Percentiles rank a stretch among this genome's conserved stretches.
Conservation (phyloP, 176 grass and related monocot species). For the Secale cereale region DNA sequence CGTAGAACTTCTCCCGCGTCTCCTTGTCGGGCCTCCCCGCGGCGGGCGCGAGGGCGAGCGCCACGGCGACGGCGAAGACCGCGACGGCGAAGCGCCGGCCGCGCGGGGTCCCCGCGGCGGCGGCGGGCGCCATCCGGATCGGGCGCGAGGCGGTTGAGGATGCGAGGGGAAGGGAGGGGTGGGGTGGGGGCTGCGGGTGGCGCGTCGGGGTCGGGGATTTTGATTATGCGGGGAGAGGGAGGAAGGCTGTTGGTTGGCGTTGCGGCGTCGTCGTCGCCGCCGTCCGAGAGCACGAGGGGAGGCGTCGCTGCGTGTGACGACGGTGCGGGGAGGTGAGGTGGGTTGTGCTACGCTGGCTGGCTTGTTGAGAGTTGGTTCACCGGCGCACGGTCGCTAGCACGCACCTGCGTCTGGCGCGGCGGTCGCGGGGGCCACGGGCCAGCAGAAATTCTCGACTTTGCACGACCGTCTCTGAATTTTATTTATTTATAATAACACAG, state of each 20-base stretch:
- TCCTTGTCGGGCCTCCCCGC: conserved; percentile 74
- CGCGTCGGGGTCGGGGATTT: conserved; percentile 29
- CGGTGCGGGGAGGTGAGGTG: too few species aligned
- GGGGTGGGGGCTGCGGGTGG: conserved; percentile 25
- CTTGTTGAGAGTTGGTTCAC: too few species aligned
- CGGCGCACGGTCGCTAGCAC: too few species aligned
- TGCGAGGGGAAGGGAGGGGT: not conserved
- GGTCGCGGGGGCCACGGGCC: too few species aligned
- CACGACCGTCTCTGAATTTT: too few species aligned
- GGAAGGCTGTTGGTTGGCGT: conserved; percentile 20
- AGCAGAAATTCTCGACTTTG: too few species aligned
- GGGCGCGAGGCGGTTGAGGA: not conserved
- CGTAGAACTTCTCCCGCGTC: conserved; percentile 93
- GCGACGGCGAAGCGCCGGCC: conserved; percentile 16
- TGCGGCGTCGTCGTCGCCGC: conserved; percentile 28
- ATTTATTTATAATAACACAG: too few species aligned
- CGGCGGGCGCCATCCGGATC: conserved; percentile 47
- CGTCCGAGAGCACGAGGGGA: too few species aligned
- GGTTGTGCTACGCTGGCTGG: too few species aligned
- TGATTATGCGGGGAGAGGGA: conserved; percentile 14
- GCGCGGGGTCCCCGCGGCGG: not conserved
- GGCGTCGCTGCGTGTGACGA: too few species aligned
- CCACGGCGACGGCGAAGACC: not conserved
- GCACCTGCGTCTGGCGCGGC: too few species aligned
- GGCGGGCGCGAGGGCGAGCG: conserved; percentile 8